Evolutionary conservation across 2,329 filamentous ascomycete genomes (phyloP).

Genomic region (Macrophomina pseudophaseolina): DNA sequence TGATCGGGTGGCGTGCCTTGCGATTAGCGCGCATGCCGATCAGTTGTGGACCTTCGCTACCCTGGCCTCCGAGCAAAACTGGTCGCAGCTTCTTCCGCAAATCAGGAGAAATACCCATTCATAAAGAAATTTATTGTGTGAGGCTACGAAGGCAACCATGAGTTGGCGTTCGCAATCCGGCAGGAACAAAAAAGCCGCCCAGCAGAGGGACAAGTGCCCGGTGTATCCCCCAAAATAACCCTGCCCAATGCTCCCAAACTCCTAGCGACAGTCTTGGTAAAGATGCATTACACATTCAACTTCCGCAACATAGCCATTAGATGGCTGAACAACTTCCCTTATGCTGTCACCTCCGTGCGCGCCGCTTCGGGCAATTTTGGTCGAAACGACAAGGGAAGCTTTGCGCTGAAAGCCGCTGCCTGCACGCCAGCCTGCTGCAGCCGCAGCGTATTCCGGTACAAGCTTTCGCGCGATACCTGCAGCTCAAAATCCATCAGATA

Average conservation of each 20-base stretch:
- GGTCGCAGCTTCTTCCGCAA: background rate
- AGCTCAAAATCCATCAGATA: conserved; percentile 51
- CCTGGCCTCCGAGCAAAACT: background rate
- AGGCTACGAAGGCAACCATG: background rate
- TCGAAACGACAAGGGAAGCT: conserved; percentile 42
- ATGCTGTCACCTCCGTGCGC: conserved; percentile 24
- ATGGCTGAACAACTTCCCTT: conserved; percentile 2
- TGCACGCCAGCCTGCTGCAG: conserved; percentile 47
- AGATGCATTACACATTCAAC: conserved; percentile 8
- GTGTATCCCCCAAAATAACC: background rate
- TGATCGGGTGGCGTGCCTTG: background rate
- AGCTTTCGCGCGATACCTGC: conserved; percentile 43
- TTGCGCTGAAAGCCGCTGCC: conserved; percentile 40
- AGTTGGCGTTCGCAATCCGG: background rate
- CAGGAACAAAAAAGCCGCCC: conserved; percentile 8
- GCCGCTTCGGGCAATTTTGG: conserved; percentile 32
- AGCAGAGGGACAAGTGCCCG: background rate
- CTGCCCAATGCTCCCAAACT: conserved; percentile 19
- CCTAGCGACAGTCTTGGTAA: background rate
- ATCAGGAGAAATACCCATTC: conserved; percentile 17
- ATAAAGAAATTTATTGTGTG: background rate
- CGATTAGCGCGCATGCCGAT: background rate
- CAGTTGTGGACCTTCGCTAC: conserved; percentile 11
- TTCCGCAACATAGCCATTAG: conserved; percentile 8
- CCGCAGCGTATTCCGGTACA: conserved; percentile 41